Evolutionary conservation across 164 flowering plant genomes (phyloP).

Genomic region (Sextonia rubra): DNA sequence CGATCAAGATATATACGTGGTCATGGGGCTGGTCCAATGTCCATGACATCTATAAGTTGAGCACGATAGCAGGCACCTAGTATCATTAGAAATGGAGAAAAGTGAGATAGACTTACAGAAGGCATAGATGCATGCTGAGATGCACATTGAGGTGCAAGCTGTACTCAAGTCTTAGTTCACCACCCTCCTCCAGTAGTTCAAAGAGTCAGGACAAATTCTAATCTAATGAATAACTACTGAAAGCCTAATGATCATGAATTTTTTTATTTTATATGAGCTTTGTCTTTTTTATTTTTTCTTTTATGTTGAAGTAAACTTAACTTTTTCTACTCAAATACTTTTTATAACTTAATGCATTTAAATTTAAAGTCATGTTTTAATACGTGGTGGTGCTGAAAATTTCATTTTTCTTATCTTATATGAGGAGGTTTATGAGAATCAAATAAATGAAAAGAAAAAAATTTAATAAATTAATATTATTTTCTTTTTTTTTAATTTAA

Average conservation of each 20-base stretch:
- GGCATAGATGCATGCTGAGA: no score
- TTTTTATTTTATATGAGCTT: no score
- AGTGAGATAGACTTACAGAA: not conserved
- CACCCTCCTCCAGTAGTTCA: not conserved
- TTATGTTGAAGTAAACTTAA: no score
- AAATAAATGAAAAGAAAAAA: no score
- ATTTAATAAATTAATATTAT: no score
- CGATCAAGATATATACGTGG: not conserved
- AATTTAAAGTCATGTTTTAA: no score
- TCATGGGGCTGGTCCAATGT: not conserved
- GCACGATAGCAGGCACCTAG: not conserved
- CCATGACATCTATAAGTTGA: not conserved
- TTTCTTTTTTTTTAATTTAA: no score
- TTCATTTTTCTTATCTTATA: no score
- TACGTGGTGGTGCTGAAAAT: not conserved
- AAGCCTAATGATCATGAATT: not conserved
- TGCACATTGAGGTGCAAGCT: no score
- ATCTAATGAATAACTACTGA: not conserved
- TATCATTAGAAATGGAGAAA: not conserved
- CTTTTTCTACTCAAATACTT: not conserved
- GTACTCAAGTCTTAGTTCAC: no score
- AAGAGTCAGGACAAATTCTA: not conserved
- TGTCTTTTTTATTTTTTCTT: no score
- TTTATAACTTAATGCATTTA: no score
- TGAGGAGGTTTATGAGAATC: not conserved